Conservation (phyloP, 1,284 basidiomycete species). For the Phenoliferia sp. region DNA sequence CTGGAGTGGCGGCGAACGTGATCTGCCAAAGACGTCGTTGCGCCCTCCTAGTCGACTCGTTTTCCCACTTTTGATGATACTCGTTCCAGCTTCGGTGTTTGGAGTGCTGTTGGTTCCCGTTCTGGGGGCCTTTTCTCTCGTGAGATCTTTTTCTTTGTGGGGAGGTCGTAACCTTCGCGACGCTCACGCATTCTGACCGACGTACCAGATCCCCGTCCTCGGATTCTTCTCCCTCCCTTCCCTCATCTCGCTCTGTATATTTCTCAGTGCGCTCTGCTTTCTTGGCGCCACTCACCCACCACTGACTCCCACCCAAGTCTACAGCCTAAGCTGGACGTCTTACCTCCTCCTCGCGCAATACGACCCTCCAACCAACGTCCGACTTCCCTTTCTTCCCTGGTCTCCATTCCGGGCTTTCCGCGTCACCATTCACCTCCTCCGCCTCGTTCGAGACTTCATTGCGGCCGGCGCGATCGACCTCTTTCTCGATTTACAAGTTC, state of each 20-base stretch:
- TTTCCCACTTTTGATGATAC: not conserved
- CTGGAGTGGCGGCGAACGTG: not conserved
- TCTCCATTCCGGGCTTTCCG: constrained; percentile 39
- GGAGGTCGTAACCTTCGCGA: not conserved
- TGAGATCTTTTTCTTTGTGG: not conserved
- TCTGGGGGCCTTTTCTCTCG: not conserved
- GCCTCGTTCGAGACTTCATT: constrained; percentile 34
- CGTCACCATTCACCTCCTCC: constrained; percentile 35
- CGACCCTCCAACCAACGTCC: constrained; percentile 14
- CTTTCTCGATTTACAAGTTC: constrained; percentile 39
- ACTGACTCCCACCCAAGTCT: constrained; percentile 24
- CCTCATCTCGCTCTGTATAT: constrained; percentile 25
- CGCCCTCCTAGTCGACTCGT: not conserved
- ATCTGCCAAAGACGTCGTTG: not conserved
- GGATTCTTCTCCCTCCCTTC: constrained; percentile 39
- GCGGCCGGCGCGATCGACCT: constrained; percentile 34
- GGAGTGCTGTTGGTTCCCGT: not conserved
- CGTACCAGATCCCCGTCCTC: constrained; percentile 17
- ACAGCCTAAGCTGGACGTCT: constrained; percentile 39
- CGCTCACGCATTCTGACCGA: not conserved
- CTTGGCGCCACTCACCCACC: no score
- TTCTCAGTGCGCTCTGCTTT: not conserved
- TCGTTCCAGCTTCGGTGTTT: not conserved
- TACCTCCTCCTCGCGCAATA: constrained; percentile 41
- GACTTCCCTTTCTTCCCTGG: constrained; percentile 34